Base-by-base conservation (phyloP, 2,329 filamentous ascomycete species). In the Dryadomyces sulphureus region DNA sequence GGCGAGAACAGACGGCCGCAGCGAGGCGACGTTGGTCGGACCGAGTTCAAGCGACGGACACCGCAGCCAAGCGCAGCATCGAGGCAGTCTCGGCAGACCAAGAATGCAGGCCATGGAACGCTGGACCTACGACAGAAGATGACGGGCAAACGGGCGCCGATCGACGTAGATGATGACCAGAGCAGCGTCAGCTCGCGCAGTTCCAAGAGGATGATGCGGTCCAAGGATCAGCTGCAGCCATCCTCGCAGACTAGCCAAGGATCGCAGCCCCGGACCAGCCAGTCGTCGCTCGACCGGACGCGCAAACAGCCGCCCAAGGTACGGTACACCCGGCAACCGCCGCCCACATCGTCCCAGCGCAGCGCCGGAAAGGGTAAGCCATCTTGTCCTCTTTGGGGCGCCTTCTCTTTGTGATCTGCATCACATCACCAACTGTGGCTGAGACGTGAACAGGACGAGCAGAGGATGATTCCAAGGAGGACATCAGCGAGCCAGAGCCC, bases 21-120 rank as follows among this genome's bases (percentile, higher is more conserved):
- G 6, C 51, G 51, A 5, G 49, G 36, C 16, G 46, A 48, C 30
- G 49, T 53, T 17, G 14, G 21, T n/a, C 24, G 25, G 25, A 48
- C 49, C 3, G 30, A 20, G 41, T 50, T 51, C 41, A 21, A n/a
- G 19, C 22, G 32, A n/a, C 11, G 19, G 9, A 20, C 25, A 35
- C n/a, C 22, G 24, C 20, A 40, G 4, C 11, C 9, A 19, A 40
- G n/a, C 38, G 12, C 16, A n/a, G n/a, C n/a, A n/a, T n/a, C n/a
- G 9, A 32, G 41, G 11, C 36, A n/a, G 21, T 12, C 20, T n/a
- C 17, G 38, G 27, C 38, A 25, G n/a, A 20, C 38, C 11, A 7
- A n/a, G n/a, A n/a, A 20, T 11, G 7, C 9, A 14, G 35, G 41
- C 5, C 34, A 36, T 8, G 20, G 34, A n/a, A 14, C 40, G 16